Evolutionary conservation across 495 filamentous ascomycete species (phyloP), one percentile per base, ranked within the genome.

Genomic region (Xylaria acuta): DNA sequence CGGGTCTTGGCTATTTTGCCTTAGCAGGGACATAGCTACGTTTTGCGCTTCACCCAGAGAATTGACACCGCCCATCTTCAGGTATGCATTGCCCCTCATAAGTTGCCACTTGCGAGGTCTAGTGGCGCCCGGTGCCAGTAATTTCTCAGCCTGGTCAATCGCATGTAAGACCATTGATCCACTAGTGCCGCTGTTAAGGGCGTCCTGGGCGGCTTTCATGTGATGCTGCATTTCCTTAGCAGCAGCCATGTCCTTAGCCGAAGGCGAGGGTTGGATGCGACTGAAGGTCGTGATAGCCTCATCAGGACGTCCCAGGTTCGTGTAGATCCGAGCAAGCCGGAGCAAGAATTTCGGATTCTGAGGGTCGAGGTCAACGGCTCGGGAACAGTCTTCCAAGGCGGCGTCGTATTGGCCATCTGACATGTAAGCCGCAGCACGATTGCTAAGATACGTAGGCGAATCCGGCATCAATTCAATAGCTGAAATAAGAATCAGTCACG

Each of bases 351-450:
- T 98, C 43, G 90, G 74, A 75, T 97, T 97, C 73, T 87, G 82
- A 5, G 94, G 90, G 72, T 97, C 94, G 32, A 97, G 82, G 66
- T 94, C 92, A 47, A 92, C 88, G 3, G 97, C 94, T 43, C 85
- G 86, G 75, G 90, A 90, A 75, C 92, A 93, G 78, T 98, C 96
- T 51, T 95, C 93, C 62, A 98, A 82, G 34, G 96, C 97, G 68
- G 92, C 88, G 45, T 86, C 77, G 78, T 88, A 98, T 75, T 90
- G 89, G 69, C 90, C 89, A 53, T 92, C 92, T 43, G 92, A 90
- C 88, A 99, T 95, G 83, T 92, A 92, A 16, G 96, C 97, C 8
- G 96, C 96, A 34, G 97, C 94, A 71, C 97, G 92, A 87, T 99
- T 99, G 73, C 93, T 95, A 51, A 97, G 90, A 80, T 97, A 99